Base-by-base conservation (phyloP, 192 early-diverging fungal species). In the Bifiguratus adelaidae region DNA sequence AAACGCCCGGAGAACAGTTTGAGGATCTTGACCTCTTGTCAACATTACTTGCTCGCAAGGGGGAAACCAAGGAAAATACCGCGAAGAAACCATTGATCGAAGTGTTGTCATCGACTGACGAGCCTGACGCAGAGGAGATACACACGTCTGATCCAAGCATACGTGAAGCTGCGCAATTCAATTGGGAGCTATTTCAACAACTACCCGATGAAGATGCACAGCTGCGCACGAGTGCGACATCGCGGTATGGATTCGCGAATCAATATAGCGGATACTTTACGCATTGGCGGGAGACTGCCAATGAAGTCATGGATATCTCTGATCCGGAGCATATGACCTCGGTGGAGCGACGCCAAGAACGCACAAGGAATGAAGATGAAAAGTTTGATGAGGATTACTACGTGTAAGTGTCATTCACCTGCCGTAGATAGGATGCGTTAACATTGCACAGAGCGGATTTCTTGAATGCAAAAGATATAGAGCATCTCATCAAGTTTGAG, bases 341-440 rank as follows among this genome's bases (percentile, higher is more conserved):
- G 25, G 61, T 68, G 44, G 50, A 51, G 1, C 70, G 93, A 12
- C 70, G 81, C 2, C 48, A 70, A 13, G 66, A 76, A 26, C 65
- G 92, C 18, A 57, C 86, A 4, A 64, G 70, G 4, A 55, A 55
- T 1, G 93, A 99, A 48, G 78, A 99, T 33, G 56, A 58, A 15
- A 88, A 88, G 41, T 99, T 99, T 67, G 86, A 96, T 54, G 80
- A 83, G 20, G 92, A 92, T 20, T 75, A 97, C 54, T 99, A 95
- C 56, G 81, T 90, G 74, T 81, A 63, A 53, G 76, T 60, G 1
- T 32, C 8, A 7, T 34, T 15, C 21, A 35, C 6, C 11, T 29
- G 27, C 23, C 30, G 2, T 53, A 12, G 20, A n/a, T n/a, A n/a
- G n/a, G n/a, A 35, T n/a, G 21, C 25, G 22, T 46, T 7, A 7